A percentile compares a stretch with the other conserved stretches of the same genome.
Evolutionary conservation across 2,329 filamentous ascomycete species (phyloP).

Genomic region (Helotiales sp.): DNA sequence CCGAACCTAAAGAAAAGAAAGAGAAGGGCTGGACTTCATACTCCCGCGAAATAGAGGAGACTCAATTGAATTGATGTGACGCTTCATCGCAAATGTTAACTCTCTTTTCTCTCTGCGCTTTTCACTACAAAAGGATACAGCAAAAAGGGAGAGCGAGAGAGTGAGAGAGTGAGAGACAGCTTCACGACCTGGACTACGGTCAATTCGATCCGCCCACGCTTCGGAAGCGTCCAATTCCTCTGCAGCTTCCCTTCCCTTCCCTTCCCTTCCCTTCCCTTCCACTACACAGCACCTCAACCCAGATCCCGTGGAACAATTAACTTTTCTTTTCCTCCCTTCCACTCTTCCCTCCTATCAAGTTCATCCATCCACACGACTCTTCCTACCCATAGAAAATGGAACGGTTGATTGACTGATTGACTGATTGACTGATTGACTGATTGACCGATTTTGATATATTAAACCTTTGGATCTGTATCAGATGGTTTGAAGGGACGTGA

Average conservation of each 20-base stretch:
- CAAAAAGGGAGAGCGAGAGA: too few species aligned
- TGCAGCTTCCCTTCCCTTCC: background rate
- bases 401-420: background rate
- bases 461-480: background rate
- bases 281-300: background rate
- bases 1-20: too few species aligned
- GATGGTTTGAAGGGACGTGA: conserved; percentile 3
- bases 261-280: background rate
- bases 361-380: background rate
- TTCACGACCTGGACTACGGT: too few species aligned
- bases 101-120: too few species aligned
- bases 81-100: too few species aligned
- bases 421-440: background rate
- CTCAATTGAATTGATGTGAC: too few species aligned
- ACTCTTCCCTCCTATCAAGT: background rate
- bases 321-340: background rate
- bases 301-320: conserved; percentile 1
- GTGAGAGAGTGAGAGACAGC: too few species aligned
- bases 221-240: background rate
- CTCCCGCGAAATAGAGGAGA: too few species aligned
- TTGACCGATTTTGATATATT: background rate
- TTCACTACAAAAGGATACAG: too few species aligned
- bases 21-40: too few species aligned
- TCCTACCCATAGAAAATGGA: background rate
- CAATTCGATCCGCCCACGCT: too few species aligned